Evolutionary conservation across 1,139 yeast genomes (phyloP), one percentile per base, ranked within the genome.

Genomic region (Nematodospora anomalae): DNA sequence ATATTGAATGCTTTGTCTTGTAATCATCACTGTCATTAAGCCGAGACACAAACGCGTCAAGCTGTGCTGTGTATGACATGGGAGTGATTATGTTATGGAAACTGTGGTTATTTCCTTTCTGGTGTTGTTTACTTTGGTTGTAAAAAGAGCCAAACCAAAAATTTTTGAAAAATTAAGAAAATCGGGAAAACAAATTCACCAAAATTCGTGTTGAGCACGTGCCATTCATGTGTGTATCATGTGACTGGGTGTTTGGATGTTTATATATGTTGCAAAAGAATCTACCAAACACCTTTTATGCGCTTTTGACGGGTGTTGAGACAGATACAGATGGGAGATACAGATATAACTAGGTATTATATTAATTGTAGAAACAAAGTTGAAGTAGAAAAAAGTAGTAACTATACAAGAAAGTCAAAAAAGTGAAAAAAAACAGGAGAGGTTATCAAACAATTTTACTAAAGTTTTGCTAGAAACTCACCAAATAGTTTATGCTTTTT

Each of bases 1-100:
- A 75, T 12, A 81, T 75, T 2, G 87, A 70, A 45, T 83, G 81
- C 43, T 80, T 79, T 5, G 78, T 65, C 43, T 74, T 74, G 48
- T 71, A 71, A 58, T 84, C 94, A 26, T 50, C 59, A 44, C 69
- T 66, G 43, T 77, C 83, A 33, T 72, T 68, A 37, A 82, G 72
- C 44, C 83, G 69, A 33, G 79, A 59, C 43, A 78, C 83, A 55
- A 80, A 80, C 33, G 78, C 69, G 55, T 80, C 86, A 36, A 80
- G 63, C 53, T 76, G 82, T 35, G 64, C 61, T 20, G 66, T 64
- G 36, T 70, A 67, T 4, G 78, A 64, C 79, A 74, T 74, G 12
- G 8, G n/a, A n/a, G n/a, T n/a, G n/a, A 8, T 32, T 10, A 27
- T 24, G n/a, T n/a, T n/a, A n/a, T n/a, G n/a, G n/a, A n/a, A n/a